Evolutionary conservation across 345 rosid species (phyloP).

Genomic region (Citrus trifoliata): DNA sequence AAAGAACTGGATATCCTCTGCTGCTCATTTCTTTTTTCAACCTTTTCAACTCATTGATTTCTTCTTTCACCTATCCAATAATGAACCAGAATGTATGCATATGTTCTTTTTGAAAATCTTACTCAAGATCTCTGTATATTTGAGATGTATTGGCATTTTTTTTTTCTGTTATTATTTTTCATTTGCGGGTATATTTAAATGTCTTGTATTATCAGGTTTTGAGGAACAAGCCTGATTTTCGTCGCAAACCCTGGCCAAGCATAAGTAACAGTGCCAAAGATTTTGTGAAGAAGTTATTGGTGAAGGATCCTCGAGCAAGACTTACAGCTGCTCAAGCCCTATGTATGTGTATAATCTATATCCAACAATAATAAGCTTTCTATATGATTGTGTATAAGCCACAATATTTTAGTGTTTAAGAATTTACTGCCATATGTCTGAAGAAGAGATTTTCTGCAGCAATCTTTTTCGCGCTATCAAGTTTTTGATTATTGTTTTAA

Average conservation of each 20-base stretch:
- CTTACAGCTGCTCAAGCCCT: constrained; percentile 97
- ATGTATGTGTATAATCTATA: constrained; percentile 48
- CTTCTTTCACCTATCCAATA: not conserved
- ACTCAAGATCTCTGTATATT: not conserved
- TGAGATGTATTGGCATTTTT: not conserved
- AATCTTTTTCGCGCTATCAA: not conserved
- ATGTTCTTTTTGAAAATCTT: not conserved
- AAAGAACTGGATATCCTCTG: not conserved
- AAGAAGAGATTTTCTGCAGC: not conserved
- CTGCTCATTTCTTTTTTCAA: not conserved
- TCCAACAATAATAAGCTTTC: not conserved
- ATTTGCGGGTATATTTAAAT: not conserved
- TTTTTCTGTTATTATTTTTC: not conserved
- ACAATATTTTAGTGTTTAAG: not conserved
- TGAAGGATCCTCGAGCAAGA: constrained; percentile 87
- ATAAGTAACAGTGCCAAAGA: constrained; percentile 85
- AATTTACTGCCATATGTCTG: not conserved
- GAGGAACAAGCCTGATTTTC: constrained; percentile 85
- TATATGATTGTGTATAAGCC: not conserved
- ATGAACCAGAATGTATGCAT: not conserved
- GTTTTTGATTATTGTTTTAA: constrained; percentile 6
- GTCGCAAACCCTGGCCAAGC: constrained; percentile 93
- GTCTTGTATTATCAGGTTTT: constrained; percentile 43
- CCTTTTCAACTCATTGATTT: not conserved
- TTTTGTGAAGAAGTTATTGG: constrained; percentile 84